Conservation (phyloP, 2,329 filamentous ascomycete species). For the Zasmidium angulare region DNA sequence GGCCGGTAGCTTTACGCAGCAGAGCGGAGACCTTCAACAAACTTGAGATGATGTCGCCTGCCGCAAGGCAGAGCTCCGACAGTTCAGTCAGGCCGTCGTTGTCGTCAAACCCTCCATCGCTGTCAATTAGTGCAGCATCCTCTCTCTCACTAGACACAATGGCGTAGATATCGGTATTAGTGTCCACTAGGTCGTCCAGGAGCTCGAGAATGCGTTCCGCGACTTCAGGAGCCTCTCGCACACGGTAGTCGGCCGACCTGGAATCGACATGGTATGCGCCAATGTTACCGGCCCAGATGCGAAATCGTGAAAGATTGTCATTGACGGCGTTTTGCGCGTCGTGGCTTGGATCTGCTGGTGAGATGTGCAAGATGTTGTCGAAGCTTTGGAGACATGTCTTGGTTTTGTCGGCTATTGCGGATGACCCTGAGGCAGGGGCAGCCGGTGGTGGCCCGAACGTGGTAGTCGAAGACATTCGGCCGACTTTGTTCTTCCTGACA, state of each 20-base stretch:
- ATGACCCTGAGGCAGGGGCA: background rate
- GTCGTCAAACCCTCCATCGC: background rate
- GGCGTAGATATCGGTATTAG: background rate
- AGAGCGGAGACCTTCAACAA: slow-evolving; percentile 30
- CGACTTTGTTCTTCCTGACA: too few relatives aligned
- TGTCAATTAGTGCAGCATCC: background rate
- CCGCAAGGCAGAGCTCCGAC: slow-evolving; percentile 11
- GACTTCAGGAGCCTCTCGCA: slow-evolving; percentile 28
- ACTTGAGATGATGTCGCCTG: slow-evolving; percentile 24
- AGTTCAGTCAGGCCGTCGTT: slow-evolving; percentile 24
- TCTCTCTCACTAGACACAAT: background rate
- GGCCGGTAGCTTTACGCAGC: slow-evolving; percentile 25
- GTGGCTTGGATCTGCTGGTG: background rate
- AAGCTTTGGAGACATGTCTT: background rate
- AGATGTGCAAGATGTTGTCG: background rate
- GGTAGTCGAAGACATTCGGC: background rate
- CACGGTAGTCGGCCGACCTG: slow-evolving; percentile 28
- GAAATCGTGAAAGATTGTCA: slow-evolving; percentile 18
- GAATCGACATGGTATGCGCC: slow-evolving; percentile 27
- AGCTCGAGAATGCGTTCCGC: slow-evolving; percentile 24
- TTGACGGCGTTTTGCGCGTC: background rate
- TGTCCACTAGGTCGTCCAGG: slow-evolving; percentile 23
- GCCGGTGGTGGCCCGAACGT: background rate
- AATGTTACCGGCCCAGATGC: slow-evolving; percentile 34
- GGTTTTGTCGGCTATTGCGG: background rate